phyloP scores from a whole-genome alignment of 306 rosid species.

The Bauhinia variegata region DNA sequence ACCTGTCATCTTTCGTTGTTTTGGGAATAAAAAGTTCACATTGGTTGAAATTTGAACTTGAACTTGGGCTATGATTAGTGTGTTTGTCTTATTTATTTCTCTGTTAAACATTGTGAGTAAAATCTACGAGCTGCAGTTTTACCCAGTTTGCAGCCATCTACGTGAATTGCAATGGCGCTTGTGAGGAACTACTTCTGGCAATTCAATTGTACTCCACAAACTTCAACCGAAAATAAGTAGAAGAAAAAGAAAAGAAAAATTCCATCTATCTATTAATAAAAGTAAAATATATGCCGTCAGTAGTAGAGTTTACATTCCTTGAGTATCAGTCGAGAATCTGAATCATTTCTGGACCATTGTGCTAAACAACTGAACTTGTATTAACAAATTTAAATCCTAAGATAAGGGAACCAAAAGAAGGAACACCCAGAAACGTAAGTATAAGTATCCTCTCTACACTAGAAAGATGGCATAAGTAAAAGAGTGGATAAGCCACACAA shows the following conservation, averaged over 20 bases:
- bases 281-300: neutral
- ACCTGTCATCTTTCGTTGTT: no score
- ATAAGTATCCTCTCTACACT: conserved; percentile 32
- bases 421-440: conserved; percentile 13
- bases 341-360: conserved; percentile 28
- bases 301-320: conserved; percentile 2
- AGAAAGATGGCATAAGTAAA: no score
- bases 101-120: neutral
- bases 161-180: no score
- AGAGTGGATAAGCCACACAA: neutral
- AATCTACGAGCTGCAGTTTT: neutral
- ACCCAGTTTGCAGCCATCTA: no score
- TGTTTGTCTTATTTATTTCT: no score
- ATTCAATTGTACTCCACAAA: neutral
- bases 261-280: neutral
- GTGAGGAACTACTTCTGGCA: no score
- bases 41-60: no score
- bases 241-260: neutral
- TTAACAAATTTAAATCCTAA: conserved; percentile 42
- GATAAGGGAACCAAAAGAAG: conserved; percentile 3
- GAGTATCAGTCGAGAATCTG: neutral
- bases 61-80: no score
- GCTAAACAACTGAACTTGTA: conserved; percentile 40
- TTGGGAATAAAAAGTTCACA: no score
- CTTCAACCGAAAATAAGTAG: neutral